phyloP scores from a whole-genome alignment of 2,329 filamentous ascomycete species.

The Pseudogymnoascus sp. region DNA sequence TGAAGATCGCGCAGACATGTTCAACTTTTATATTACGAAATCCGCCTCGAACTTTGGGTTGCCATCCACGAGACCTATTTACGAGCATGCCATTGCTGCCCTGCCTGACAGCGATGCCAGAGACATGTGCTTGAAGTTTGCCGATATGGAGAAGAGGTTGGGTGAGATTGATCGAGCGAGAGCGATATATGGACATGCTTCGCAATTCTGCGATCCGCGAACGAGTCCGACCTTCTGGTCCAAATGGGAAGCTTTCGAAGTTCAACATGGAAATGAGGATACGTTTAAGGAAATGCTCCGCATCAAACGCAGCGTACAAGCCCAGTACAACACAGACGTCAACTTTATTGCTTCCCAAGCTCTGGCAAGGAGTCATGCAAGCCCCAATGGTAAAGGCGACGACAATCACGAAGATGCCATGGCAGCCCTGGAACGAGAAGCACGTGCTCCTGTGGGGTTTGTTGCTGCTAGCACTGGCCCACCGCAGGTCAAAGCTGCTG shows the following conservation, averaged over 20 bases:
- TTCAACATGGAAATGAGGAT: constrained; percentile 96
- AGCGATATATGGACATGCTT: constrained; percentile 93
- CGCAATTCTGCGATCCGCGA: constrained; percentile 92
- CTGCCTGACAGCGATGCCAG: constrained; percentile 87
- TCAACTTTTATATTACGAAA: constrained; percentile 99
- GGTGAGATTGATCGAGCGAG: constrained; percentile 92
- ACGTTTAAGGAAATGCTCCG: constrained; percentile 99
- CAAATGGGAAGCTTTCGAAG: constrained; percentile 96
- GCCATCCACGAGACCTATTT: constrained; percentile 88
- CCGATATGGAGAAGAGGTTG: constrained; percentile 86
- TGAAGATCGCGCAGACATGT: constrained; percentile 93
- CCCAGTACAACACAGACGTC: constrained; percentile 97
- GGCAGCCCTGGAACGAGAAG: constrained; percentile 79
- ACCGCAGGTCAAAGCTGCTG: constrained; percentile 45
- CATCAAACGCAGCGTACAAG: constrained; percentile 94
- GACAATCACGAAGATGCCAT: constrained; percentile 63
- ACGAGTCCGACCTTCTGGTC: constrained; percentile 88
- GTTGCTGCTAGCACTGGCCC: constrained; percentile 71
- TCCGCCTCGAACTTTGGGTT: constrained; percentile 96
- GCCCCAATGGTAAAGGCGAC: constrained; percentile 37
- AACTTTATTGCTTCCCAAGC: constrained; percentile 97
- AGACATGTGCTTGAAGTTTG: constrained; percentile 98
- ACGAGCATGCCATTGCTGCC: constrained; percentile 91
- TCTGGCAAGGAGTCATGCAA: constrained; percentile 68
- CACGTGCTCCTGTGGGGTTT: constrained; percentile 82